Conservation (phyloP, 768 basidiomycete genomes). For the Peribolospora kevripleyi region DNA sequence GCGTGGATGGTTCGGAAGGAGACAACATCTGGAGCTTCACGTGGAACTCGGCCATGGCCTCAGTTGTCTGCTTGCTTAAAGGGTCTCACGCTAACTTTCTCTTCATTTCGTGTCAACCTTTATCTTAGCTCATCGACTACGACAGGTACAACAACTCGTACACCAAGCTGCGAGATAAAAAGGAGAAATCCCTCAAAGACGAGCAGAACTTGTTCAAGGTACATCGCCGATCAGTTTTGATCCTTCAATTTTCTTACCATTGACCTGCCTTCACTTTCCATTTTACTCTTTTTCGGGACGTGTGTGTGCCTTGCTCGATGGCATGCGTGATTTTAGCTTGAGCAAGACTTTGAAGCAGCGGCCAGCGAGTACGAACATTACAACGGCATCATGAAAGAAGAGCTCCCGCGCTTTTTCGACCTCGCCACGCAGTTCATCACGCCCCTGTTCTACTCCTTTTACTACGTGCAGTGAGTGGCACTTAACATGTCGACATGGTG, state of each 20-base stretch:
- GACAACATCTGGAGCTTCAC: neutral
- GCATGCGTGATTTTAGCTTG: slow-evolving; percentile 17
- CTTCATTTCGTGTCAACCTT: neutral
- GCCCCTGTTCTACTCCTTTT: slow-evolving; percentile 94
- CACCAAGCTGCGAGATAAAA: slow-evolving; percentile 89
- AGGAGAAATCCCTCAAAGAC: slow-evolving; percentile 82
- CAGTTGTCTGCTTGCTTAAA: neutral
- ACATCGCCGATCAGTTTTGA: slow-evolving; percentile 7
- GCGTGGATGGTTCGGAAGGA: slow-evolving; percentile 5
- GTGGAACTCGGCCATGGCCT: neutral
- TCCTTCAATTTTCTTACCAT: neutral
- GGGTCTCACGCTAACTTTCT: neutral
- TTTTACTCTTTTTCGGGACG: neutral
- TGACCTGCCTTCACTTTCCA: neutral
- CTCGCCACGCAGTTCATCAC: slow-evolving; percentile 76
- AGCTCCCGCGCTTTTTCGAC: slow-evolving; percentile 76
- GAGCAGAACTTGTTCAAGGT: slow-evolving; percentile 97
- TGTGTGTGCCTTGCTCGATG: neutral
- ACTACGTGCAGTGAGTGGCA: slow-evolving; percentile 69
- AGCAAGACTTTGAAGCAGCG: slow-evolving; percentile 26
- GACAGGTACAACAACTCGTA: slow-evolving; percentile 91
- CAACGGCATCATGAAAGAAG: slow-evolving; percentile 55
- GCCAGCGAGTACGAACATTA: slow-evolving; percentile 26
- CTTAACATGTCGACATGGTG: neutral
- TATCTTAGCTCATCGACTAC: slow-evolving; percentile 54